Evolutionary conservation across 2,329 filamentous ascomycete genomes (phyloP).

Genomic region (Paracorniculantispora psalliotae): DNA sequence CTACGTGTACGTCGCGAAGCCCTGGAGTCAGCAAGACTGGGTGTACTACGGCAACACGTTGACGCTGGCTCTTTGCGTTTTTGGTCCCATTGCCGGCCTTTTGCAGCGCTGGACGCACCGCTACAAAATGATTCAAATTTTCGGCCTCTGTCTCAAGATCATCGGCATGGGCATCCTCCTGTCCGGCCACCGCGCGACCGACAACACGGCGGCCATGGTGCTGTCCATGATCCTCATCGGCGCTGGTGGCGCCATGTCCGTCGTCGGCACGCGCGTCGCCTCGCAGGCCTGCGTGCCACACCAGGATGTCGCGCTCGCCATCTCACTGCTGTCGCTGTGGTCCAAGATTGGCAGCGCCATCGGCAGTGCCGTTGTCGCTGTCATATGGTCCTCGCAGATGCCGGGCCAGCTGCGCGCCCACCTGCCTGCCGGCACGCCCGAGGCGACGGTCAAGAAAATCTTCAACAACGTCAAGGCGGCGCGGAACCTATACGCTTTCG

Average conservation of each 20-base stretch:
- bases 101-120: conserved; percentile 33
- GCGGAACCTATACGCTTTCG: conserved; percentile 13
- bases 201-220: conserved; percentile 31
- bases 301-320: conserved; percentile 35
- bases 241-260: conserved; percentile 32
- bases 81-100: conserved; percentile 32
- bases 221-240: conserved; percentile 32
- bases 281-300: conserved; percentile 38
- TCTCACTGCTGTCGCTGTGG: conserved; percentile 35
- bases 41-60: conserved; percentile 36
- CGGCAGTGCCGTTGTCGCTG: conserved; percentile 29
- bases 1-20: conserved; percentile 36
- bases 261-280: conserved; percentile 36
- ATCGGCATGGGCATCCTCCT: conserved; percentile 30
- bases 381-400: conserved; percentile 34
- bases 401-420: conserved; percentile 22
- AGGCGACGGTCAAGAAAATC: conserved; percentile 16
- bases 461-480: conserved; percentile 5
- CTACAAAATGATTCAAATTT: conserved; percentile 37
- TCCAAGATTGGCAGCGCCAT: conserved; percentile 35
- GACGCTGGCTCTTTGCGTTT: conserved; percentile 33
- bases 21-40: conserved; percentile 38
- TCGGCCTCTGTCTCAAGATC: conserved; percentile 29
- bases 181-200: conserved; percentile 21
- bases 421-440: conserved; percentile 20